phyloP scores from a whole-genome alignment of 2,329 filamentous ascomycete genomes.

The Bipolaris gigantea region DNA sequence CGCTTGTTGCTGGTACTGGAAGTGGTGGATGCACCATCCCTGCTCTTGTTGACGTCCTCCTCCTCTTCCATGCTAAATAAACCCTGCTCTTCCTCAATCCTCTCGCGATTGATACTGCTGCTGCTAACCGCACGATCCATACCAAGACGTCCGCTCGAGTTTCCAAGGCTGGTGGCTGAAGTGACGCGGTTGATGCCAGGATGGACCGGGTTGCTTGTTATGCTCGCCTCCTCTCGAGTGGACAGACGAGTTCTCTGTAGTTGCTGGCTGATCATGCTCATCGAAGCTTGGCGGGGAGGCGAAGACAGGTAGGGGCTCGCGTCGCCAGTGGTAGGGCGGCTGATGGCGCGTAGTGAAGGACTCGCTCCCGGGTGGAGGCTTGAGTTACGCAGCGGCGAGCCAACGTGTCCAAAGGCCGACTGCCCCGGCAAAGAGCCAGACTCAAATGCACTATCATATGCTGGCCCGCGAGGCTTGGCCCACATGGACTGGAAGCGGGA shows the following conservation, averaged over 20 bases:
- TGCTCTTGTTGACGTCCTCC: constrained; percentile 39
- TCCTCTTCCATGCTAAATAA: constrained; percentile 49
- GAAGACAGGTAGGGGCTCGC: constrained; percentile 57
- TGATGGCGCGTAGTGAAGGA: constrained; percentile 56
- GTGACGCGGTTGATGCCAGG: constrained; percentile 66
- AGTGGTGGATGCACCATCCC: constrained; percentile 40
- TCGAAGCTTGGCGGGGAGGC: constrained; percentile 59
- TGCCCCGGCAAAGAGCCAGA: constrained; percentile 41
- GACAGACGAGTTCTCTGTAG: constrained; percentile 51
- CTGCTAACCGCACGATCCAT: constrained; percentile 47
- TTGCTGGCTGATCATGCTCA: constrained; percentile 65
- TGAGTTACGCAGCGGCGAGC: constrained; percentile 67
- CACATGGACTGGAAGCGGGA: constrained; percentile 64
- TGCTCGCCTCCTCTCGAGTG: constrained; percentile 33
- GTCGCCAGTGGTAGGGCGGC: constrained; percentile 52
- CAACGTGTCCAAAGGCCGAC: constrained; percentile 62
- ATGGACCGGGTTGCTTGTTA: constrained; percentile 49
- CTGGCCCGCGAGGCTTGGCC: constrained; percentile 51
- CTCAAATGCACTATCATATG: constrained; percentile 52
- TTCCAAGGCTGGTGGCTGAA: constrained; percentile 38
- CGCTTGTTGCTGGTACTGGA: constrained; percentile 43
- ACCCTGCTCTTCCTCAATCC: constrained; percentile 49
- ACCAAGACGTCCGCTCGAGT: constrained; percentile 34
- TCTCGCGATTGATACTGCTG: constrained; percentile 45
- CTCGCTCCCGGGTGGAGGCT: constrained; percentile 55